Base-by-base conservation (phyloP, 2,329 filamentous ascomycete species). In the Colletotrichum sojae region DNA sequence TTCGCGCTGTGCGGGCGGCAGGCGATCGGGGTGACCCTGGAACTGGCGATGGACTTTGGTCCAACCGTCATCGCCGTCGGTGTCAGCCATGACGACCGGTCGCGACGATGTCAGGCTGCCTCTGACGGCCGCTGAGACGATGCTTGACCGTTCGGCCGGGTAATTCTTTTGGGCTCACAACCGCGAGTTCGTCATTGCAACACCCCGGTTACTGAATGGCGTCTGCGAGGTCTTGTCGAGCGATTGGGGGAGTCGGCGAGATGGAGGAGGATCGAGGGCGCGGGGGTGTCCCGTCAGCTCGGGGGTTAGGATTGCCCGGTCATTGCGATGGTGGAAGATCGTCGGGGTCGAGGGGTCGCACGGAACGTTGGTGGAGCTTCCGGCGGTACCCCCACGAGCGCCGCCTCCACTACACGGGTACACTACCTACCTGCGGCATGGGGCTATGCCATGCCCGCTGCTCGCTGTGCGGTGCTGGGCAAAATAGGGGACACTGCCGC, bases 1-100 rank as follows among this genome's bases (percentile, higher is more conserved):
- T 59, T 77, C 76, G 40, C 78, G 59, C 54, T 78, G 64, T 15
- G 60, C 58, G 2, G 51, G 51, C n/a, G 64, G 74, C 20, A 78
- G 66, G 5, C 74, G 71, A 18, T 75, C 73, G 20, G 74, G 71
- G 6, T 72, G 73, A 3, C 71, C 63, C 63, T 73, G 73, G 57
- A 74, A 73, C 31, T 59, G 63, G 20, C 39, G 27, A 61, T 75
- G 69, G 48, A 77, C 74, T 8, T 72, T 76, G 8, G 73, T 73
- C 76, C 76, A 76, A 36, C 73, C 76, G n/a, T 71, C 71, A 15
- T 71, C 73, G 25, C 58, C 20, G 52, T 73, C 70, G 54, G 62
- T 69, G 49, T 74, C 73, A 51, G 65, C 71, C 75, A 76, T 77
- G 64, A 57, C 57, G 43, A 15, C 31, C 31, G 31, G 31, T 43